Evolutionary conservation across 306 rosid genomes (phyloP), one percentile per base, ranked within the genome.

Genomic region (Delonix regia): DNA sequence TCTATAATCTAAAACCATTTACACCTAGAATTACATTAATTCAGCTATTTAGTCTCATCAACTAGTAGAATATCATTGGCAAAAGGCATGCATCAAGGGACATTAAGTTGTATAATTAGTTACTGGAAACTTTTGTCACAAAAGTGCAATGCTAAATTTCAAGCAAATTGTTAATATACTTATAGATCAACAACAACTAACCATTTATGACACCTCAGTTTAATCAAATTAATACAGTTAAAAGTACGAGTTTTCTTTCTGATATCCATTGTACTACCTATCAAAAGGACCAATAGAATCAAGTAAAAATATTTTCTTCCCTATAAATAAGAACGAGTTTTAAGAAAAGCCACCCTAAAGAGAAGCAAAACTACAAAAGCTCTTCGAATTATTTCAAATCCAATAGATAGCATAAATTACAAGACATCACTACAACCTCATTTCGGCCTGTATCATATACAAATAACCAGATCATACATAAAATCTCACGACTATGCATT

Each of bases 381-480:
- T 67, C 55, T 42, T 21, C 27, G 22, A 41, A 21, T 21, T 19
- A 41, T 67, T 22, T 39, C 52, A 24, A 22, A 22, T 67, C 28
- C 34, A 42, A 19, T 44, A 5, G 24, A 14, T 41, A 41, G 53
- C 72, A 67, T 22, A 41, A 42, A 19, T 36, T 38, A 64, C 49
- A 41, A 63, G 27, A 34, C 16, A 36, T n/a, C 69, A 16, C 56
- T 41, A 44, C 22, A 9, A 13, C 18, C 36, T 77, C 15, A n/a
- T 28, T 42, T 22, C 34, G 14, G 7, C 24, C 24, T 21, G 7
- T 3, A 45, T 78, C 44, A 53, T 22, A 14, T 22, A 63, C 51
- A 39, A 8, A 66, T 24, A 7, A 44, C 57, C 76, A 57, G 51
- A 73, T 73, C 71, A 44, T 9, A 28, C 39, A 47, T 9, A 73